Conservation (phyloP, 1,284 basidiomycete species). For the Schizophyllum commune region DNA sequence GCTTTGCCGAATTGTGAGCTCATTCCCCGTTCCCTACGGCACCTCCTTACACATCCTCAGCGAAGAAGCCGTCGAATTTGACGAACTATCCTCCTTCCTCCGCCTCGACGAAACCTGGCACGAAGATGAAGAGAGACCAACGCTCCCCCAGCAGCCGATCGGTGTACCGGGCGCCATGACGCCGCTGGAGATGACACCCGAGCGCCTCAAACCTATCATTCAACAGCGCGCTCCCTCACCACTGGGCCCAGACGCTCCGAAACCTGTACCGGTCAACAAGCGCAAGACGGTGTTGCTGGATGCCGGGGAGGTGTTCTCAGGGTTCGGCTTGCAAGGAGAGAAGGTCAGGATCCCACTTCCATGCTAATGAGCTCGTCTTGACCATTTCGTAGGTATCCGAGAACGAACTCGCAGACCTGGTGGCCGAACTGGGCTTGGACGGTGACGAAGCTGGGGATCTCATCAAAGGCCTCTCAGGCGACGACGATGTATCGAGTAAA, state of each 20-base stretch:
- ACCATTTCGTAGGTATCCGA: no score
- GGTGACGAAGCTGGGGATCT: constrained; percentile 66
- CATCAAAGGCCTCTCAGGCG: constrained; percentile 41
- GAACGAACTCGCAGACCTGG: constrained; percentile 59
- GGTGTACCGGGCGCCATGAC: constrained; percentile 71
- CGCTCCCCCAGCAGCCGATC: constrained; percentile 44
- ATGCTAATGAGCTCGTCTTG: no score
- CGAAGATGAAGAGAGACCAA: constrained; percentile 42
- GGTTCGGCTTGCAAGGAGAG: constrained; percentile 67
- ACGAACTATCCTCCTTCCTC: constrained; percentile 61
- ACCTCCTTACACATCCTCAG: constrained; percentile 25
- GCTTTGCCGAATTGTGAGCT: constrained; percentile 50
- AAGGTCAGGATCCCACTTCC: no score
- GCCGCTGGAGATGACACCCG: constrained; percentile 72
- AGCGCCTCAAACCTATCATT: constrained; percentile 51
- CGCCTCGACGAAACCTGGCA: constrained; percentile 65
- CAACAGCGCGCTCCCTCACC: constrained; percentile 43
- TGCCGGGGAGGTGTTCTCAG: constrained; percentile 54
- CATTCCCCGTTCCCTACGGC: constrained; percentile 3
- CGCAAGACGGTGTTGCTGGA: constrained; percentile 44
- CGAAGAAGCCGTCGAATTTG: constrained; percentile 75
- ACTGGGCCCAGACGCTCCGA: constrained; percentile 25
- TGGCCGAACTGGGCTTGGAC: constrained; percentile 65
- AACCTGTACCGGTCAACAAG: constrained; percentile 39
- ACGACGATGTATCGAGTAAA: neutral